These are phyloP conservation scores for Paratinospora sagittata DNA, from an alignment of 164 flowering plant genomes.

Conservation along the genomic window DNA sequence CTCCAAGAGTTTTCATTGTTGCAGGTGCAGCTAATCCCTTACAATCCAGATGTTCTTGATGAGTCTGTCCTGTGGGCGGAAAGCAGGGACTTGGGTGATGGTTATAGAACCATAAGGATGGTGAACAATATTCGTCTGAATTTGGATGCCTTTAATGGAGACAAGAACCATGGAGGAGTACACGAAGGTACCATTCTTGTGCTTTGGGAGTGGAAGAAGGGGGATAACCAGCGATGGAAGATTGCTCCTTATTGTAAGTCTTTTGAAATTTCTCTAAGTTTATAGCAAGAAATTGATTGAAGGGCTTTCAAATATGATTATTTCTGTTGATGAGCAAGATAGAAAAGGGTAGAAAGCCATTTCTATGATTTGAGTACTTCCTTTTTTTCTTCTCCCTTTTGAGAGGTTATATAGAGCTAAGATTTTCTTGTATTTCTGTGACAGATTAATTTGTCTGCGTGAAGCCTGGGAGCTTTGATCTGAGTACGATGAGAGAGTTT, in stretches of 20 bases:
- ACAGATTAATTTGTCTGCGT: background rate
- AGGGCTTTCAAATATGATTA: background rate
- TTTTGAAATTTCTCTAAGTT: background rate
- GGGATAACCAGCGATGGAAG: conserved; percentile 80
- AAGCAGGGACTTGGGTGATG: conserved; percentile 56
- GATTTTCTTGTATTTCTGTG: background rate
- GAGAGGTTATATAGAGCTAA: no score
- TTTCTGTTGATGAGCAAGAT: background rate
- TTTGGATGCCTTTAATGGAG: conserved; percentile 68
- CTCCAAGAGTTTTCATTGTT: no score
- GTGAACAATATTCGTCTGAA: conserved; percentile 56
- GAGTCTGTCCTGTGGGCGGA: conserved; percentile 59
- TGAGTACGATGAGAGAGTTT: background rate
- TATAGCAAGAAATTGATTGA: background rate
- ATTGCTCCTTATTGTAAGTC: conserved; percentile 55
- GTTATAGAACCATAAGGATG: conserved; percentile 59
- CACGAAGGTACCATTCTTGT: conserved; percentile 60
- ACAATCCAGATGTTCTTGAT: conserved; percentile 49
- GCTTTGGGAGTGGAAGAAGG: conserved; percentile 63
- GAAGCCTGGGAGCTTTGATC: background rate
- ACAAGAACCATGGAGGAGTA: conserved; percentile 58
- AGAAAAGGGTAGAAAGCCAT: no score
- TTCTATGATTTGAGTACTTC: no score
- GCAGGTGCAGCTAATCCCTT: conserved; percentile 57
- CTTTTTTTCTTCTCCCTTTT: no score